phyloP scores from a whole-genome alignment of 2,329 filamentous ascomycete genomes.

The Phialocephala sp. region DNA sequence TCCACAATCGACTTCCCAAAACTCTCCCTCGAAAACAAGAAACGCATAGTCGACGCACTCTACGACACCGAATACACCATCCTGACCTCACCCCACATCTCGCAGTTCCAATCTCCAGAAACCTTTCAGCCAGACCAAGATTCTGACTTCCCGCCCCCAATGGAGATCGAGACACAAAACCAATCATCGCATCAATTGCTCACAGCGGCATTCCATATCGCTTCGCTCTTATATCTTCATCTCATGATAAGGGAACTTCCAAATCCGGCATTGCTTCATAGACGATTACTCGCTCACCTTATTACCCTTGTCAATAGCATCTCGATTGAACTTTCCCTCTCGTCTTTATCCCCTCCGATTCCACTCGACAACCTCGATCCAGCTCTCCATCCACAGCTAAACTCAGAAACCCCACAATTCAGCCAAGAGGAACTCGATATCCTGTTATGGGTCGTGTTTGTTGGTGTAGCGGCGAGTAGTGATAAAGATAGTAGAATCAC shows the following conservation, averaged over 20 bases:
- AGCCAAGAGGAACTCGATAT: conserved; percentile 3
- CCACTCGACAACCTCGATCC: background rate
- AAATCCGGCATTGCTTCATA: conserved; percentile 2
- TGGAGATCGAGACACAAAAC: background rate
- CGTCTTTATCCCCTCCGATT: background rate
- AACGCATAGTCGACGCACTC: conserved; percentile 3
- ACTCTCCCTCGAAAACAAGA: conserved; percentile 9
- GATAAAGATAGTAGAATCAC: background rate
- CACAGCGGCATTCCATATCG: conserved; percentile 11
- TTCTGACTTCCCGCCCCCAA: background rate
- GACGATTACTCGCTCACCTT: conserved; percentile 5
- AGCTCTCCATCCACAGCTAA: background rate
- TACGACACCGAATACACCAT: conserved; percentile 18
- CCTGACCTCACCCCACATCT: background rate
- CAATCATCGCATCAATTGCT: background rate
- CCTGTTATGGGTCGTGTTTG: conserved; percentile 16
- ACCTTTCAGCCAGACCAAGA: background rate
- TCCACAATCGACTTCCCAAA: conserved; percentile 6
- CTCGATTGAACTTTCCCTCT: conserved; percentile 5
- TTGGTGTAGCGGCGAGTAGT: background rate
- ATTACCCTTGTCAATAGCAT: background rate
- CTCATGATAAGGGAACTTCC: conserved; percentile 18
- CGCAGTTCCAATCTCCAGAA: background rate
- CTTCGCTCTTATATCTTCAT: conserved; percentile 19
- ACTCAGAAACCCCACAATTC: background rate